Evolutionary conservation across 371 early-diverging fungal genomes (phyloP), one percentile per base, ranked within the genome.

Genomic region (Zopfochytrium polystomum): DNA sequence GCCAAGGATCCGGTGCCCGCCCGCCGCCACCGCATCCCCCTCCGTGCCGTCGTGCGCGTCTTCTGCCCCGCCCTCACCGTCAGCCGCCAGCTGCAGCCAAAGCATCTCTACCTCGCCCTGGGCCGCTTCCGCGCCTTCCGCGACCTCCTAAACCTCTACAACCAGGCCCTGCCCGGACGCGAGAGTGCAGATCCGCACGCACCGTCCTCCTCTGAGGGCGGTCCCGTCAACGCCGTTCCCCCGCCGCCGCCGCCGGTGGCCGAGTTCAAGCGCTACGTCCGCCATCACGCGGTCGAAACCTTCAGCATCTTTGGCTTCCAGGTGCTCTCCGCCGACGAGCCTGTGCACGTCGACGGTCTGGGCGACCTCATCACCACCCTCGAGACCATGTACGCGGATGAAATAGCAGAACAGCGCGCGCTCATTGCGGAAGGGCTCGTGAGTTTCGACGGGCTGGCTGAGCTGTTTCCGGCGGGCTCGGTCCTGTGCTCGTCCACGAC

Each of bases 391-490:
- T 67, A 46, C 57, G 51, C 32, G 1, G 51, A 62, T 1, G 59
- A 63, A 11, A 65, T 70, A 13, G 58, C 38, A 7, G 47, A 30
- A 20, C 47, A 54, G 33, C 60, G 66, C 3, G 61, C 43, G 30
- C 9, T 48, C 1, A 62, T 75, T 38, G 49, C 18, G 2, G 46
- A 31, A 15, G 73, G 75, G 9, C 30, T 52, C 22, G 58, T 76
- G 33, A 32, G 35, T 15, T 76, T 74, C 56, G 78, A 76, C 1
- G 70, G 50, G 9, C 55, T 78, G 3, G 70, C 51, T 9, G 76
- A 76, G 38, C 63, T 73, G 35, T 78, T 63, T 61, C 29, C 26
- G 11, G 74, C 76, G 1, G 78, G 70, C 13, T 42, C 31, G 22
- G 31, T 56, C 27, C 65, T 78, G 7, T 27, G 47, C 7, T 76